Conservation (phyloP, 2,329 filamentous ascomycete genomes). For the Neofusicoccum sp. region DNA sequence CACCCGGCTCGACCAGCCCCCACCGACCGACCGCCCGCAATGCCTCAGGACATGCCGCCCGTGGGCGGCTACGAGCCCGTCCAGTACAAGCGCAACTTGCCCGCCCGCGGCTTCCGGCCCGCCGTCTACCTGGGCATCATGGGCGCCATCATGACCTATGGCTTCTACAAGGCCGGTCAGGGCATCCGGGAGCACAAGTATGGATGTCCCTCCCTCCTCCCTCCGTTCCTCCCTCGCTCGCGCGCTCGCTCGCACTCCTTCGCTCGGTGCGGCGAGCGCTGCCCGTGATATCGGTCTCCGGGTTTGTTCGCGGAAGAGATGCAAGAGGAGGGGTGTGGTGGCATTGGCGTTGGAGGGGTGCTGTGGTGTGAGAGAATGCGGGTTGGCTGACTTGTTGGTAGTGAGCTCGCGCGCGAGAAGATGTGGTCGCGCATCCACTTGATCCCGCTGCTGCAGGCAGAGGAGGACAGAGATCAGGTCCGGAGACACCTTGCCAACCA, state of each 20-base stretch:
- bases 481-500: constrained; percentile 83
- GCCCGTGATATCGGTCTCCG: too few relatives aligned
- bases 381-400: constrained; percentile 39
- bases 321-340: background rate
- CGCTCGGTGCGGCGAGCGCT: too few relatives aligned
- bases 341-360: background rate
- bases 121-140: constrained; percentile 75
- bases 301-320: background rate
- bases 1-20: background rate
- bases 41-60: constrained; percentile 98
- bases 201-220: constrained; percentile 36
- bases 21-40: constrained; percentile 52
- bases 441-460: constrained; percentile 89
- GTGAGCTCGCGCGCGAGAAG: constrained; percentile 94
- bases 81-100: constrained; percentile 98
- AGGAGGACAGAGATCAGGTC: constrained; percentile 95
- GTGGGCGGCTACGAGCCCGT: constrained; percentile 91
- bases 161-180: constrained; percentile 82
- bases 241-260: too few relatives aligned
- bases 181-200: constrained; percentile 93
- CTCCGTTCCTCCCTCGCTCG: background rate
- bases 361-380: background rate
- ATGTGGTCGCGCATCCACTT: constrained; percentile 97
- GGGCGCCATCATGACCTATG: constrained; percentile 80
- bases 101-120: constrained; percentile 86